Conservation (phyloP, 306 rosid genomes). For the Prunus mongolica region DNA sequence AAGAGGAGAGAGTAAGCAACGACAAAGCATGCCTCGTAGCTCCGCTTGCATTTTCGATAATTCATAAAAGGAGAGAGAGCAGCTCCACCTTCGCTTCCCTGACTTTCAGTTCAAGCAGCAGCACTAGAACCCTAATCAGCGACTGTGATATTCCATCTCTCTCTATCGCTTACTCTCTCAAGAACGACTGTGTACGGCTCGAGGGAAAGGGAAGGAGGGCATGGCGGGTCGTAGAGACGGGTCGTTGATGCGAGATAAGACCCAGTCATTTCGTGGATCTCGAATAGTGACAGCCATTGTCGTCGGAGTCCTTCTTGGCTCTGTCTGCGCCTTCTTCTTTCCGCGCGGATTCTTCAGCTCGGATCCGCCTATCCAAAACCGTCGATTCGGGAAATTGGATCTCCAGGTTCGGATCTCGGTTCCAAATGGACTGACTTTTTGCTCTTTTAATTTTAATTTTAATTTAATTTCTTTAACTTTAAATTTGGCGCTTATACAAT, state of each 20-base stretch:
- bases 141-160: not conserved
- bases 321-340: constrained; percentile 47
- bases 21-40: too few relatives aligned
- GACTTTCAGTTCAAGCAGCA: too few relatives aligned
- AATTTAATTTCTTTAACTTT: not conserved
- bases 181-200: not conserved
- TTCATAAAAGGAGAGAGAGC: too few relatives aligned
- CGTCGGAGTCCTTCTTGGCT: constrained; percentile 62
- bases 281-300: constrained; percentile 43
- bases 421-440: not conserved
- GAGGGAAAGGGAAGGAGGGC: not conserved
- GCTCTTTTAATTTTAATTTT: not conserved
- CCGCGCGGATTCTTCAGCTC: constrained; percentile 52
- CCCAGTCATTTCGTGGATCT: constrained; percentile 45
- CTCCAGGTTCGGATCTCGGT: constrained; percentile 41
- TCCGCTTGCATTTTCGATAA: too few relatives aligned
- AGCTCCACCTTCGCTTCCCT: too few relatives aligned
- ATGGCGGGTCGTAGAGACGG: constrained; percentile 78
- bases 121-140: not conserved
- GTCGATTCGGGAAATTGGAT: constrained; percentile 36
- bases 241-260: constrained; percentile 52
- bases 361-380: constrained; percentile 28
- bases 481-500: not conserved
- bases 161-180: not conserved
- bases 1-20: too few relatives aligned